phyloP scores from a whole-genome alignment of 1,284 basidiomycete species.

The Pyrrhoderma lamaoense region DNA sequence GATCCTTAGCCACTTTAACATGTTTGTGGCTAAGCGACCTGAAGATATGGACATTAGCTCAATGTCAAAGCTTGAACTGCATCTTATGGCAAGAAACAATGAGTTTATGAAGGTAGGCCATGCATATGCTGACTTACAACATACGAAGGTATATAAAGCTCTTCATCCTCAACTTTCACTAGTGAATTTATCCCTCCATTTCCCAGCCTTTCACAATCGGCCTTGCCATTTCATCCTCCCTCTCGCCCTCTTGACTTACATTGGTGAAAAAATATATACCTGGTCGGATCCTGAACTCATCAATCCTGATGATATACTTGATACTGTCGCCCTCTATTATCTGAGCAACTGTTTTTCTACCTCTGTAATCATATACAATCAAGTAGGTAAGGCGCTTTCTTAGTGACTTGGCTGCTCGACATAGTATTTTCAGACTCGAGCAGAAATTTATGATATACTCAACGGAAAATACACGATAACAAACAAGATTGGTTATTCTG shows the following conservation, averaged over 20 bases:
- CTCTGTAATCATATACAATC: constrained; percentile 23
- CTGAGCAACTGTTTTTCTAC: constrained; percentile 20
- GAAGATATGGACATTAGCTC: constrained; percentile 3
- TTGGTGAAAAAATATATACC: constrained; percentile 22
- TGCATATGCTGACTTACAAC: constrained; percentile 20
- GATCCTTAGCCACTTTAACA: constrained; percentile 21
- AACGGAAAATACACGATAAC: constrained; percentile 13
- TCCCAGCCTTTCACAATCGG: constrained; percentile 23
- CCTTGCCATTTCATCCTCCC: constrained; percentile 21
- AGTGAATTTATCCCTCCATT: neutral
- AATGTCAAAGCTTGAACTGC: neutral
- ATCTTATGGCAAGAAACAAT: constrained; percentile 11
- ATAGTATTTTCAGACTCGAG: too few relatives aligned
- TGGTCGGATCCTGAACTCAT: constrained; percentile 22
- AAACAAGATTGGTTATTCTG: constrained; percentile 20
- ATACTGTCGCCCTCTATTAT: constrained; percentile 22
- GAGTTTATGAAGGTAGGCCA: constrained; percentile 17
- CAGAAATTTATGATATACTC: too few relatives aligned
- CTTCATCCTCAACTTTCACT: neutral
- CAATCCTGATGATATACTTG: constrained; percentile 19
- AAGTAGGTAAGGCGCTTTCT: constrained; percentile 9
- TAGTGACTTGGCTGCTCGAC: neutral
- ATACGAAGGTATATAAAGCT: constrained; percentile 20
- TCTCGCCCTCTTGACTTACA: constrained; percentile 20
- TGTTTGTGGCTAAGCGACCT: constrained; percentile 14